Base-by-base conservation (phyloP, 129 eudicot species). In the Tanacetum coccineum region DNA sequence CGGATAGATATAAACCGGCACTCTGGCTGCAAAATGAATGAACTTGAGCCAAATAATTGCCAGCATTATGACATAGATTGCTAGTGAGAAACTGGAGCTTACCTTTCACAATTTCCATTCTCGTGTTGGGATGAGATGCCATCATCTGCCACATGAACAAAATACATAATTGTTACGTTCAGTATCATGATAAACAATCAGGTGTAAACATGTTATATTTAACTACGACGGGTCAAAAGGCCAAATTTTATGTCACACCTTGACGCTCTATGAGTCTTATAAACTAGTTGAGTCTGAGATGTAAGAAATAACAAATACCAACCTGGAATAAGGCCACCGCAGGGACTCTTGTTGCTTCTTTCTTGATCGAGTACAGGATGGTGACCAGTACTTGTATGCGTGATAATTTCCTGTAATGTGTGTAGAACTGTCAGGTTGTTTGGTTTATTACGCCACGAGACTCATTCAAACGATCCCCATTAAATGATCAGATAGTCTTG, bases 251-350 rank as follows among this genome's bases (percentile, higher is more conserved):
- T 59, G 9, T 13, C 44, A 59, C 36, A n/a, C 28, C 6, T 44
- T 59, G 15, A 59, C 5, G 28, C 15, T 30, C 4, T 61, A 8
- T 25, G 1, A 21, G 22, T 57, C 15, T 2, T 18, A 13, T 57
- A 15, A 57, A 21, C 26, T 25, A 12, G 2, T 52, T 25, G 13
- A 6, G 25, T 13, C 21, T 3, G 45, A 40, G n/a, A 32, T 39
- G 50, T 9, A 21, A 57, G n/a, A 11, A 46, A 57, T 11, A 19
- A 40, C 14, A 13, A n/a, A 42, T 40, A 17, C 15, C 21, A 44
- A 81, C 86, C 86, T 81, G 85, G 25, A 84, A 14, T 46, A 84
- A 78, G 44, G 74, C 76, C 68, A 84, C 39, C 13, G 76, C 81
- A n/a, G n/a, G 57, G 44, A 63, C 83, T 64, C 81, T 66, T 2